These are phyloP conservation scores for Allantophomopsis lycopodina DNA, from an alignment of 2,329 filamentous ascomycete genomes.

Conservation along the genomic window DNA sequence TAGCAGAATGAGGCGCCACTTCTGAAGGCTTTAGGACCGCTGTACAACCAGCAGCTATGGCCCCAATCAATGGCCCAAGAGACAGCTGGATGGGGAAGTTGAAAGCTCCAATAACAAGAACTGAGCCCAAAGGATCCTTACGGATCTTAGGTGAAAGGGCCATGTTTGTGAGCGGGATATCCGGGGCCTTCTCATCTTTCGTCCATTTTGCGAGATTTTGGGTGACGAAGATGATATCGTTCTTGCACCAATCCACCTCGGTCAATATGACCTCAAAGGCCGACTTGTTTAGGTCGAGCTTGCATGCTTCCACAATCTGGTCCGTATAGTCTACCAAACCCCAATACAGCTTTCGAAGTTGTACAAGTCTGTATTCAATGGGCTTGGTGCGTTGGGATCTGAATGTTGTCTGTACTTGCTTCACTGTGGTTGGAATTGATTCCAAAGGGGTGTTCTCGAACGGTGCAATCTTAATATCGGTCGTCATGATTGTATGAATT, in stretches of 20 bases:
- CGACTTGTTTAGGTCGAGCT: conserved; percentile 67
- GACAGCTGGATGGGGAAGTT: conserved; percentile 85
- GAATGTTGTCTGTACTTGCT: conserved; percentile 55
- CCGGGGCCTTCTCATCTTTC: conserved; percentile 63
- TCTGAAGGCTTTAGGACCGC: conserved; percentile 87
- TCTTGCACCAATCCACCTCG: conserved; percentile 68
- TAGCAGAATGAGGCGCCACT: conserved; percentile 60
- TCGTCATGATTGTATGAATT: conserved; percentile 5
- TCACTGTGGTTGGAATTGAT: conserved; percentile 46
- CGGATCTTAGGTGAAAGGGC: conserved; percentile 61
- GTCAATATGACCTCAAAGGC: conserved; percentile 58
- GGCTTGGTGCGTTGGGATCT: conserved; percentile 69
- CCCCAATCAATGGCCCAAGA: conserved; percentile 68
- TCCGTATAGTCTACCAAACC: conserved; percentile 66
- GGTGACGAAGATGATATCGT: conserved; percentile 67
- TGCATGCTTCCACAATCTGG: conserved; percentile 61
- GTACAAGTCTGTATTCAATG: conserved; percentile 66
- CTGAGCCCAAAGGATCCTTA: conserved; percentile 76
- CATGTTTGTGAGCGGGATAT: conserved; percentile 55
- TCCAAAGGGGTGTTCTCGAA: conserved; percentile 53
- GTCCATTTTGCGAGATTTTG: conserved; percentile 71
- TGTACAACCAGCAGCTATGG: conserved; percentile 85
- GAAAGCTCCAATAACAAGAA: conserved; percentile 82
- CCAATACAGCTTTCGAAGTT: conserved; percentile 95
- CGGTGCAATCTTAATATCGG: conserved; percentile 11